Percentiles rank a stretch among this genome's conserved stretches.
phyloP scores from a whole-genome alignment of 116 monocot genomes.

The Zostera marina region DNA sequence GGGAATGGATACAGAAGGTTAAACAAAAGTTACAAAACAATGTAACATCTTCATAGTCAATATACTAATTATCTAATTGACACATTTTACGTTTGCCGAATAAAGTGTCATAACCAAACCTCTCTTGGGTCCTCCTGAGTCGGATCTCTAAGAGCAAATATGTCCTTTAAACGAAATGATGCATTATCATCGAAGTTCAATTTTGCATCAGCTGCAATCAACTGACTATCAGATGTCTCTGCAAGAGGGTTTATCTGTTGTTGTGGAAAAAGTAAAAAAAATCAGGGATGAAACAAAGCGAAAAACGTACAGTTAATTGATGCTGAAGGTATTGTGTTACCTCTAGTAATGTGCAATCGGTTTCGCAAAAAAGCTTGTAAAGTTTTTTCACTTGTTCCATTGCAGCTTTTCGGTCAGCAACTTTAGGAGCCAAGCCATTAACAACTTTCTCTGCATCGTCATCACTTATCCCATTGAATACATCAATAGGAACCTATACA shows the following conservation, averaged over 20 bases:
- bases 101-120: slow-evolving; percentile 17
- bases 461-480: slow-evolving; percentile 90
- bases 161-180: slow-evolving; percentile 73
- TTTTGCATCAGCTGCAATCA: slow-evolving; percentile 95
- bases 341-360: slow-evolving; percentile 84
- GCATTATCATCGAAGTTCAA: slow-evolving; percentile 99
- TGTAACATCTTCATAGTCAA: not conserved
- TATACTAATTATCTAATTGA: not conserved
- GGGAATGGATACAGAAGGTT: not conserved
- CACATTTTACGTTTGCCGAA: not conserved
- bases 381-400: slow-evolving; percentile 96
- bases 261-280: slow-evolving; percentile 8
- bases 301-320: not conserved
- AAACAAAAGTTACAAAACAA: not conserved
- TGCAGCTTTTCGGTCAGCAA: slow-evolving; percentile 59
- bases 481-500: slow-evolving; percentile 81
- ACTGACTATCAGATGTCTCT: slow-evolving; percentile 75
- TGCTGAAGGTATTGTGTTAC: slow-evolving; percentile 11
- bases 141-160: slow-evolving; percentile 76
- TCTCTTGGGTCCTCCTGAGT: slow-evolving; percentile 93
- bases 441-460: slow-evolving; percentile 96
- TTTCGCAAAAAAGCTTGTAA: slow-evolving; percentile 69
- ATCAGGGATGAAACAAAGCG: not conserved
- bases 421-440: slow-evolving; percentile 74
- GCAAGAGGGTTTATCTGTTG: slow-evolving; percentile 86